Conservation (phyloP, 352 stramenopile species). For the Pythium volutum region DNA sequence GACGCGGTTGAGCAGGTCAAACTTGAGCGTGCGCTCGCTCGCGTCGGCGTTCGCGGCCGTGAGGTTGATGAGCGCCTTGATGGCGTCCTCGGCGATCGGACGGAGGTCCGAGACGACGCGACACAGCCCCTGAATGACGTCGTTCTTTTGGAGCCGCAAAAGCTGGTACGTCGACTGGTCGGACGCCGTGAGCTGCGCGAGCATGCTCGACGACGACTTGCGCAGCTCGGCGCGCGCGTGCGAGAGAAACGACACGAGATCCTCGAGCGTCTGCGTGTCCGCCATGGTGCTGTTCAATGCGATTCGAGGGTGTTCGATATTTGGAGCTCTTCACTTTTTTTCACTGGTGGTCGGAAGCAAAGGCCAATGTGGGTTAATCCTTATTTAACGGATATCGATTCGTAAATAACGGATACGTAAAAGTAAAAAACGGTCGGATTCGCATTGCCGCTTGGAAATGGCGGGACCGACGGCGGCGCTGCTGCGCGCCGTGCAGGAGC, state of each 20-base stretch:
- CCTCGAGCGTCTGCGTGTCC: slow-evolving; percentile 74
- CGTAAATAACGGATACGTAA: too few species aligned
- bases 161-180: slow-evolving; percentile 78
- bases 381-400: slow-evolving; percentile 6
- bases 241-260: slow-evolving; percentile 80
- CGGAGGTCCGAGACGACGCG: slow-evolving; percentile 82
- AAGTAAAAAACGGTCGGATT: too few species aligned
- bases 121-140: slow-evolving; percentile 76
- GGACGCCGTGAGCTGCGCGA: slow-evolving; percentile 81
- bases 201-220: slow-evolving; percentile 78
- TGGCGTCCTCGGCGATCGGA: slow-evolving; percentile 79
- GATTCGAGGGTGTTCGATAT: background rate
- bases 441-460: background rate
- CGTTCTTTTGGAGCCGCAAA: slow-evolving; percentile 63
- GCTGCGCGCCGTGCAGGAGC: slow-evolving; percentile 49
- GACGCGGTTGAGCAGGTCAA: slow-evolving; percentile 81
- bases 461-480: slow-evolving; percentile 9
- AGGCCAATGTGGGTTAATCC: slow-evolving; percentile 16
- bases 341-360: slow-evolving; percentile 15
- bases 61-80: slow-evolving; percentile 86
- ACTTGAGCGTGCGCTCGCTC: slow-evolving; percentile 73
- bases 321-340: background rate
- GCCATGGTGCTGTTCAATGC: slow-evolving; percentile 21
- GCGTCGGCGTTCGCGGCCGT: slow-evolving; percentile 65
- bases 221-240: slow-evolving; percentile 80